These are phyloP conservation scores for Zymoseptoria crescenta DNA, from an alignment of 2,329 filamentous ascomycete genomes.

Conservation along the genomic window DNA sequence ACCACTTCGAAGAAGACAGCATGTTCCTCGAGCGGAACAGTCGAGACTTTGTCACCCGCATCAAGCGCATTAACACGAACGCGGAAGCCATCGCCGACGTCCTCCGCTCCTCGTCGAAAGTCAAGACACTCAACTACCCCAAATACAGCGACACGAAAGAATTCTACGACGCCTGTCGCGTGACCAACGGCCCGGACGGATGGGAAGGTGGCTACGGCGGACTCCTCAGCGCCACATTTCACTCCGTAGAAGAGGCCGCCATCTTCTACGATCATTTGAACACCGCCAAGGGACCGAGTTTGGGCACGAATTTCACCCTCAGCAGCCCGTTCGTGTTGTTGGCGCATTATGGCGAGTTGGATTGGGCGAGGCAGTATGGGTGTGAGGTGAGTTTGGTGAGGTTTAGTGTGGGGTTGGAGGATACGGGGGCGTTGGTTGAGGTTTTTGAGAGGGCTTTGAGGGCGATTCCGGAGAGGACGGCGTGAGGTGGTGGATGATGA, in stretches of 20 bases:
- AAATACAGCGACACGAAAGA: slow-evolving; percentile 62
- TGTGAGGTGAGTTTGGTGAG: slow-evolving; percentile 74
- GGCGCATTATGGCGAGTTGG: slow-evolving; percentile 82
- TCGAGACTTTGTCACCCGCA: slow-evolving; percentile 76
- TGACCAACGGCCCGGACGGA: slow-evolving; percentile 60
- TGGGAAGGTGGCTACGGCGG: slow-evolving; percentile 66
- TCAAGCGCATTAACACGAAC: slow-evolving; percentile 77
- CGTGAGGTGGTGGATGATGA: too few species aligned
- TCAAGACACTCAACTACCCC: slow-evolving; percentile 81
- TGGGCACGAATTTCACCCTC: slow-evolving; percentile 95
- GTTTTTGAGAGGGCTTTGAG: slow-evolving; percentile 64
- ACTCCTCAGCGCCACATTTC: slow-evolving; percentile 75
- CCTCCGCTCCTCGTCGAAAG: slow-evolving; percentile 52
- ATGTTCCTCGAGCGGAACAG: slow-evolving; percentile 96
- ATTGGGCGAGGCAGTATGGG: slow-evolving; percentile 80
- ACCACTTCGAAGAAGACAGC: slow-evolving; percentile 88
- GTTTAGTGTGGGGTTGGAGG: slow-evolving; percentile 85
- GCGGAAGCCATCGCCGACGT: slow-evolving; percentile 75
- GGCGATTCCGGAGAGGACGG: slow-evolving; percentile 35
- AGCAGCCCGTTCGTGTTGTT: slow-evolving; percentile 74
- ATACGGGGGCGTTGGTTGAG: slow-evolving; percentile 55
- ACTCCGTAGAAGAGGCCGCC: slow-evolving; percentile 60
- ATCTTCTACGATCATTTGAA: slow-evolving; percentile 80
- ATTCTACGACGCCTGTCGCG: slow-evolving; percentile 72
- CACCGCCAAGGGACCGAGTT: slow-evolving; percentile 84